Percentiles rank a stretch among this genome's conserved stretches.
Conservation (phyloP, 371 early-diverging fungal genomes). For the Saksenaea oblongispora region DNA sequence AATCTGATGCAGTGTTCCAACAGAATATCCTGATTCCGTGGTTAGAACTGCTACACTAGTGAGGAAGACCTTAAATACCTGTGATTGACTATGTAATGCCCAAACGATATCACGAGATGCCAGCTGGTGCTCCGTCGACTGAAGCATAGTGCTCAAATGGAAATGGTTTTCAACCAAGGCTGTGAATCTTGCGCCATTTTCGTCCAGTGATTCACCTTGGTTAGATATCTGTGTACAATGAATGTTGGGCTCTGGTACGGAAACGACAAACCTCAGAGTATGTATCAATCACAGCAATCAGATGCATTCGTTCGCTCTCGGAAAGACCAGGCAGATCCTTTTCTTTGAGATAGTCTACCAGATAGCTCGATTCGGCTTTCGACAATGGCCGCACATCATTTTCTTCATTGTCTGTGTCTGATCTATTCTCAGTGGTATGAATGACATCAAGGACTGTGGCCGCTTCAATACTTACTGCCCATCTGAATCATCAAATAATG, state of each 20-base stretch:
- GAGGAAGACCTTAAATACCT: slow-evolving; percentile 42
- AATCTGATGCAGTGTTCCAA: slow-evolving; percentile 66
- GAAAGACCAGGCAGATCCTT: slow-evolving; percentile 50
- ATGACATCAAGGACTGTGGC: not conserved
- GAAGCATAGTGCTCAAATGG: slow-evolving; percentile 51
- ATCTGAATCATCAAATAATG: slow-evolving; percentile 34
- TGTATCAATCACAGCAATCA: slow-evolving; percentile 66
- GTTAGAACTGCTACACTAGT: not conserved
- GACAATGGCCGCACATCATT: slow-evolving; percentile 39
- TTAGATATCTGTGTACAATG: slow-evolving; percentile 55
- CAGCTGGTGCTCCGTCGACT: slow-evolving; percentile 45
- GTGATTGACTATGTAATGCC: slow-evolving; percentile 91
- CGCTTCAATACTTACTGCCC: slow-evolving; percentile 17
- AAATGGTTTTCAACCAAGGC: slow-evolving; percentile 72
- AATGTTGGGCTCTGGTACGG: not conserved
- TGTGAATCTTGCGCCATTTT: slow-evolving; percentile 85
- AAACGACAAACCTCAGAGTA: slow-evolving; percentile 51
- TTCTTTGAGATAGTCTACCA: slow-evolving; percentile 38
- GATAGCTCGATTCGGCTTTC: slow-evolving; percentile 24
- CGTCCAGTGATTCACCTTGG: slow-evolving; percentile 78
- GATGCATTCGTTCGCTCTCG: slow-evolving; percentile 38
- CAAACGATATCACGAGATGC: slow-evolving; percentile 77
- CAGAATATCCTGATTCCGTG: slow-evolving; percentile 64
- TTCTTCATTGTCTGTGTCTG: slow-evolving; percentile 10
- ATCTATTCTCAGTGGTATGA: not conserved